phyloP scores from a whole-genome alignment of 306 rosid species.

The Canavalia gladiata region DNA sequence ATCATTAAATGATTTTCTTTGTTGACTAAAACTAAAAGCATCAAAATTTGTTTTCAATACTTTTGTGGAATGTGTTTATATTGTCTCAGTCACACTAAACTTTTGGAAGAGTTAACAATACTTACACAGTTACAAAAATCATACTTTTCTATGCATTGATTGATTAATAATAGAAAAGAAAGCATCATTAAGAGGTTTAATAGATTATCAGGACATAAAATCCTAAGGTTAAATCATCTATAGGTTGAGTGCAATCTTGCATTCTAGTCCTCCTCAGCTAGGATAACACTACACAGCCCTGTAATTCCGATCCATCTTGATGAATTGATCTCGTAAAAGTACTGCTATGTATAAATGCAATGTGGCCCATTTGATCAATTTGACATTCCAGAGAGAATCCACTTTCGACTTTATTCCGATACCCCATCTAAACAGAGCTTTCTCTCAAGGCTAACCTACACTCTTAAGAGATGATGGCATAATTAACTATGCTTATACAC shows the following conservation, averaged over 20 bases:
- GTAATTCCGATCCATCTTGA: not conserved
- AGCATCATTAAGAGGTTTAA: not conserved
- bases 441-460: slow-evolving; percentile 47
- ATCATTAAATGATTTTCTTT: slow-evolving; percentile 14
- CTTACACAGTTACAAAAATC: not conserved
- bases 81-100: not conserved
- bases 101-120: not conserved
- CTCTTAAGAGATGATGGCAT: not conserved
- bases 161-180: not conserved
- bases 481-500: slow-evolving; percentile 19
- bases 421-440: slow-evolving; percentile 39
- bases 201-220: not conserved
- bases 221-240: not conserved
- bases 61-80: not conserved
- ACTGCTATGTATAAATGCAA: slow-evolving; percentile 29
- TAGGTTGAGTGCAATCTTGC: not conserved
- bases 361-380: slow-evolving; percentile 46
- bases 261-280: not conserved
- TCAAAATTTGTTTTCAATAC: not conserved
- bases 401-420: slow-evolving; percentile 61
- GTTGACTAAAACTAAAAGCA: not conserved
- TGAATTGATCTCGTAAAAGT: not conserved
- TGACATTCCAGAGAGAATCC: slow-evolving; percentile 50
- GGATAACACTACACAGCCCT: not conserved
- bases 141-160: not conserved